Evolutionary conservation across 2,329 filamentous ascomycete species (phyloP).

Genomic region (Colletotrichum eleusines): DNA sequence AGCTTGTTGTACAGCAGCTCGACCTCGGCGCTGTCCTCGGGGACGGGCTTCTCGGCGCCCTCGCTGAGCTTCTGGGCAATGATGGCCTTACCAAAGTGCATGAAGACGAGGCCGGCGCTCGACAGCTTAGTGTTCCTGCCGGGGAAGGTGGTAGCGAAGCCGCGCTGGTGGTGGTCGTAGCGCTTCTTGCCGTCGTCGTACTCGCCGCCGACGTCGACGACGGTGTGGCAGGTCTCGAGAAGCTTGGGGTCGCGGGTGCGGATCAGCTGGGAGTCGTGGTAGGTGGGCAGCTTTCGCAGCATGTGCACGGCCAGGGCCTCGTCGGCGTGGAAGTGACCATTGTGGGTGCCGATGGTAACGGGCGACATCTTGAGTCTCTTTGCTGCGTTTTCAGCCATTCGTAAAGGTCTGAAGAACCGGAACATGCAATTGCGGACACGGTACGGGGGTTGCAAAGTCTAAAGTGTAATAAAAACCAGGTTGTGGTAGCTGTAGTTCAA

Average conservation of each 20-base stretch:
- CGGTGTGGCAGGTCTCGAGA: slow-evolving; percentile 88
- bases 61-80: slow-evolving; percentile 70
- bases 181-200: slow-evolving; percentile 83
- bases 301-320: slow-evolving; percentile 97
- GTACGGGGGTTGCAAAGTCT: background rate
- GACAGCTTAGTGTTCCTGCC: slow-evolving; percentile 88
- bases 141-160: slow-evolving; percentile 88
- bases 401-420: slow-evolving; percentile 50
- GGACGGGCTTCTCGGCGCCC: slow-evolving; percentile 60
- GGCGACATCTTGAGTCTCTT: slow-evolving; percentile 84
- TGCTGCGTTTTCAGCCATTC: slow-evolving; percentile 76
- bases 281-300: slow-evolving; percentile 88
- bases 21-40: slow-evolving; percentile 74
- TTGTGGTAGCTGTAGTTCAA: slow-evolving; percentile 21
- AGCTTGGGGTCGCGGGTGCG: slow-evolving; percentile 87
- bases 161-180: slow-evolving; percentile 98
- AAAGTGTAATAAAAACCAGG: background rate
- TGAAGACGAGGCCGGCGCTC: slow-evolving; percentile 92
- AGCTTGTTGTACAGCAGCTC: slow-evolving; percentile 86
- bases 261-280: slow-evolving; percentile 78
- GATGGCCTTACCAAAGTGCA: slow-evolving; percentile 92
- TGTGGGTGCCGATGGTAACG: slow-evolving; percentile 88
- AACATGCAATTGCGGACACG: slow-evolving; percentile 53
- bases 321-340: slow-evolving; percentile 98
- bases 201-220: slow-evolving; percentile 97